Evolutionary conservation across 768 basidiomycete genomes (phyloP), one percentile per base, ranked within the genome.

Genomic region (Pleurotus citrinopileatus): DNA sequence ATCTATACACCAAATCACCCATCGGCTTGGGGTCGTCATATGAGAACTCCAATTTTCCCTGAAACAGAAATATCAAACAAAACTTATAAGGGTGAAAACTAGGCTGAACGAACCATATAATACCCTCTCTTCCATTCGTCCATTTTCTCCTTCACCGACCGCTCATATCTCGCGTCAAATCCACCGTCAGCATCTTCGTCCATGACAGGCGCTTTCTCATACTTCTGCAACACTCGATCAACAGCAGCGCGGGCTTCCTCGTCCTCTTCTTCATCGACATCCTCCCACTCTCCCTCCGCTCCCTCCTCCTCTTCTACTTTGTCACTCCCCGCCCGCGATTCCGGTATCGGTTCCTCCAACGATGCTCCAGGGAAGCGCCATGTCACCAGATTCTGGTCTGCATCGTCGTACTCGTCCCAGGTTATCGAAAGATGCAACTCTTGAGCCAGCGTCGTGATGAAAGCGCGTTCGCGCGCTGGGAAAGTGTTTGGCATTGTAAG

Each of bases 321-420:
- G 15, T 59, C 67, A 44, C 65, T 63, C 46, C 55, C 57, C 60
- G 45, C 55, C 55, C 61, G 70, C 19, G 62, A 65, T 43, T 32
- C 51, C 27, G 51, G 65, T n/a, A 55, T 37, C 25, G 59, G 57
- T 36, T 63, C 67, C 15, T 73, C 72, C 28, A 65, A 42, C 9
- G 37, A 17, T 17, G 69, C 70, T 6, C 73, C 75, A 1, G 87
- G 87, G 57, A 89, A 75, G 40, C 80, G 67, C 75, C 79, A 83
- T 17, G 86, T 87, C 37, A 90, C 82, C 22, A 94, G 63, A 61
- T 91, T 91, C 63, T 83, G 76, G 56, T 91, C 90, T 42, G 91
- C 74, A 5, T 89, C 89, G 57, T 94, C 89, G 60, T 85, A 94
- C 64, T 95, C 94, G 64, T 98, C 96, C 93, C 94, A 99, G n/a